A percentile compares a stretch with the other conserved stretches of the same genome.
These are phyloP conservation scores for Naganishia sp. DNA, from an alignment of 1,284 basidiomycete genomes.

Conservation along the genomic window DNA sequence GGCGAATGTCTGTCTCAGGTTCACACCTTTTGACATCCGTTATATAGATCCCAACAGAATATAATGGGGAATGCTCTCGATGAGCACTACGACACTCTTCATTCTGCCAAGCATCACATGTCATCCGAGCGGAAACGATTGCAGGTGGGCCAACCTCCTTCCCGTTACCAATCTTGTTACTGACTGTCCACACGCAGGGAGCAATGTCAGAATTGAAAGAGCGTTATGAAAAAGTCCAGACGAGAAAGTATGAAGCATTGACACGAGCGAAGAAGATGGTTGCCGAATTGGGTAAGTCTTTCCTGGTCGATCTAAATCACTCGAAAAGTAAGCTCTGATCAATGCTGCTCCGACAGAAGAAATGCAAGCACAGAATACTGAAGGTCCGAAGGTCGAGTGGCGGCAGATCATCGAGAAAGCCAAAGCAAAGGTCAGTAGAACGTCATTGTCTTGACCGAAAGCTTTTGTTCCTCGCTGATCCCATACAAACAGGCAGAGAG, in stretches of 20 bases:
- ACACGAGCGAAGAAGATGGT: conserved; percentile 13
- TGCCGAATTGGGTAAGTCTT: not conserved
- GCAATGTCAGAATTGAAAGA: conserved; percentile 2
- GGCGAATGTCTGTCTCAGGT: not conserved
- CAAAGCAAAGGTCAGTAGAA: conserved; percentile 2
- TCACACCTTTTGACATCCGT: not conserved
- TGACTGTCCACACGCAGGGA: not conserved
- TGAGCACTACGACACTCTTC: not conserved
- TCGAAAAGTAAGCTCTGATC: not conserved
- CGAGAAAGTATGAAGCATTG: not conserved
- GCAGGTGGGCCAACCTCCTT: not conserved
- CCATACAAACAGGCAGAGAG: conserved; percentile 4
- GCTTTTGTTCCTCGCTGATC: too few species aligned
- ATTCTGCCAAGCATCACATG: not conserved
- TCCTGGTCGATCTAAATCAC: not conserved
- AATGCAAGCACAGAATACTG: conserved; percentile 5
- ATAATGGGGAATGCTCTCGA: conserved; percentile 11
- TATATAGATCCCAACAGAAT: conserved; percentile 9
- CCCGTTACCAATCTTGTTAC: not conserved
- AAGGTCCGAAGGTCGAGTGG: conserved; percentile 1
- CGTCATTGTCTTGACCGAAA: too few species aligned
- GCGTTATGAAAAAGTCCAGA: not conserved
- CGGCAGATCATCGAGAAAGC: conserved; percentile 8
- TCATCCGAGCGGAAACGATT: not conserved
- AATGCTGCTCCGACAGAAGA: not conserved